phyloP scores from a whole-genome alignment of 805 yeast species.

The Candida manassasensis region DNA sequence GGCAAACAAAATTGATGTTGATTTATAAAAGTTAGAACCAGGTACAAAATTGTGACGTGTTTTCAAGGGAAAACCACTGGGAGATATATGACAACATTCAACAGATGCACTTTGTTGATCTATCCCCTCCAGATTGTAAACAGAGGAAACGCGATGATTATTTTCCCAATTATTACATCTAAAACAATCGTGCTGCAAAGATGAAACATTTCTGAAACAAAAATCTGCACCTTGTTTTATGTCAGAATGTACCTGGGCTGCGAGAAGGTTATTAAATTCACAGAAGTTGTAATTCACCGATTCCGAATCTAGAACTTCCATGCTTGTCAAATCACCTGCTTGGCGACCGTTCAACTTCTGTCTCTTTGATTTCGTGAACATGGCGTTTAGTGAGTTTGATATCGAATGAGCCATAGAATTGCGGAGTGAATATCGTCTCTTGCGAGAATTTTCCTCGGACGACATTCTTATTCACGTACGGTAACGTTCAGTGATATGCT shows the following conservation, averaged over 20 bases:
- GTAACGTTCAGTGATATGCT: too few species aligned
- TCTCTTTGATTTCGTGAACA: not conserved
- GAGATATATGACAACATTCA: too few species aligned
- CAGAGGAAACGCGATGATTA: too few species aligned
- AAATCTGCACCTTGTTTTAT: not conserved
- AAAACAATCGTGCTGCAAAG: not conserved
- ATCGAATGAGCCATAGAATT: not conserved
- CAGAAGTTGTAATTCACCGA: not conserved
- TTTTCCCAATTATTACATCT: too few species aligned
- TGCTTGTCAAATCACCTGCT: not conserved
- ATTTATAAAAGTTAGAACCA: too few species aligned
- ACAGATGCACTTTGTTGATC: too few species aligned
- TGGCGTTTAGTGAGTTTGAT: not conserved
- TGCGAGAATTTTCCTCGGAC: not conserved
- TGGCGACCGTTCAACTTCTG: not conserved
- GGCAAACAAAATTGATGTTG: too few species aligned
- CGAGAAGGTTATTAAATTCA: not conserved
- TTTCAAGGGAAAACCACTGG: too few species aligned
- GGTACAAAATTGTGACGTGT: too few species aligned
- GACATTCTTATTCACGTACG: too few species aligned
- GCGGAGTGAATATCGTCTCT: not conserved
- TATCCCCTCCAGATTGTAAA: too few species aligned
- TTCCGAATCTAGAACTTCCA: slow-evolving; percentile 1
- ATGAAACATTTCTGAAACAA: slow-evolving; percentile 1
- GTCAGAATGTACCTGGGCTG: not conserved